A percentile compares a stretch with the other conserved stretches of the same genome.
phyloP scores from a whole-genome alignment of 805 yeast species.

The Wickerhamomyces chambardii region DNA sequence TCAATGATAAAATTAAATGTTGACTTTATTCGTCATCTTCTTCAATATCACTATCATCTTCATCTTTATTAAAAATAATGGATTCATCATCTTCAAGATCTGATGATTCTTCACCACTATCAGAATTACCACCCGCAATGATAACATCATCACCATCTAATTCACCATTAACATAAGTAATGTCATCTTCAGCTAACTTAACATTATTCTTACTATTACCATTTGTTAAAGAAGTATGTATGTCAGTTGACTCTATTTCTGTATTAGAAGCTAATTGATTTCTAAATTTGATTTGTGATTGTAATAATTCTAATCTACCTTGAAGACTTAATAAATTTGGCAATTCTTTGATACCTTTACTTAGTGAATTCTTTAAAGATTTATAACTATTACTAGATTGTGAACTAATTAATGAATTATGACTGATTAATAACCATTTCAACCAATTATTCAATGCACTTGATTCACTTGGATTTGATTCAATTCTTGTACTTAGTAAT shows the following conservation, averaged over 20 bases:
- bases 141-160: slow-evolving; percentile 23
- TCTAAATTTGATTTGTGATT: slow-evolving; percentile 69
- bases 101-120: slow-evolving; percentile 17
- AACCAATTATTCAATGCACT: slow-evolving; percentile 50
- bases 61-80: slow-evolving; percentile 25
- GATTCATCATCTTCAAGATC: slow-evolving; percentile 28
- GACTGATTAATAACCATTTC: slow-evolving; percentile 66
- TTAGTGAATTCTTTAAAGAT: slow-evolving; percentile 46
- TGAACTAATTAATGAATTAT: slow-evolving; percentile 37
- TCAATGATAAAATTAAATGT: no score
- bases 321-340: slow-evolving; percentile 71
- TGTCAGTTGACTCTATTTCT: slow-evolving; percentile 25
- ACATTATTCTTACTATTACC: slow-evolving; percentile 18
- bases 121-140: slow-evolving; percentile 10
- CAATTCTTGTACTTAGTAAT: slow-evolving; percentile 34
- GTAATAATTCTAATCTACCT: slow-evolving; percentile 75
- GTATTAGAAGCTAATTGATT: slow-evolving; percentile 23
- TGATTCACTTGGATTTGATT: slow-evolving; percentile 35
- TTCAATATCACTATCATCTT: slow-evolving; percentile 12
- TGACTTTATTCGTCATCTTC: slow-evolving; percentile 18
- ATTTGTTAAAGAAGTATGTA: slow-evolving; percentile 3
- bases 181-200: slow-evolving; percentile 24
- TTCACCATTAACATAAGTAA: slow-evolving; percentile 32
- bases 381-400: slow-evolving; percentile 24
- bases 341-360: slow-evolving; percentile 45